These are phyloP conservation scores for Clavariopsis aquatica DNA, from an alignment of 495 filamentous ascomycete species.

Conservation along the genomic window DNA sequence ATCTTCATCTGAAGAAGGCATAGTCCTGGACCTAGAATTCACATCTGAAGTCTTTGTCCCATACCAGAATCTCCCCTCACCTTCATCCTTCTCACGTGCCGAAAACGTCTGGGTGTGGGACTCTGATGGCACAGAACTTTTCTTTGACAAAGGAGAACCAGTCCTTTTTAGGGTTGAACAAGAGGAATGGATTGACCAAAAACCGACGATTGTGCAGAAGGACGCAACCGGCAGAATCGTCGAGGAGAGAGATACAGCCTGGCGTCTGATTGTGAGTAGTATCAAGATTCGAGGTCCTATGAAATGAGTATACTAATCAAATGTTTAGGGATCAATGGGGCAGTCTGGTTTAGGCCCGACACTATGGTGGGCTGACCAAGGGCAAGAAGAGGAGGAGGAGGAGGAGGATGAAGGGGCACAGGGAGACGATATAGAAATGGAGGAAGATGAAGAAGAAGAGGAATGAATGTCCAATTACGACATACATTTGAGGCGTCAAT, in stretches of 20 bases:
- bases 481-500: not conserved
- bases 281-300: not conserved
- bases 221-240: constrained; percentile 43
- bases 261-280: constrained; percentile 65
- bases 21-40: constrained; percentile 80
- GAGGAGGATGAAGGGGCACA: constrained; percentile 3
- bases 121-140: constrained; percentile 67
- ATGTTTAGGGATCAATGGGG: constrained; percentile 35
- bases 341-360: constrained; percentile 33
- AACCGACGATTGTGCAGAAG: constrained; percentile 61
- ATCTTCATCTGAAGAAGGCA: constrained; percentile 67
- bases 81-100: constrained; percentile 67
- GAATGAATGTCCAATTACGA: not conserved
- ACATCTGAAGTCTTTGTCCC: constrained; percentile 89
- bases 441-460: not conserved
- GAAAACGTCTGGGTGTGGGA: constrained; percentile 84
- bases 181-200: constrained; percentile 87
- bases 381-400: constrained; percentile 6
- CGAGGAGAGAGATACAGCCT: constrained; percentile 61
- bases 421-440: not conserved
- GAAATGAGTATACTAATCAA: not conserved
- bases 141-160: constrained; percentile 83
- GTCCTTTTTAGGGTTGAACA: constrained; percentile 80
- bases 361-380: constrained; percentile 32
- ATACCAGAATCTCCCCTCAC: constrained; percentile 62